Conservation (phyloP, 139 green algal species). For the Picochlorum sp. region DNA sequence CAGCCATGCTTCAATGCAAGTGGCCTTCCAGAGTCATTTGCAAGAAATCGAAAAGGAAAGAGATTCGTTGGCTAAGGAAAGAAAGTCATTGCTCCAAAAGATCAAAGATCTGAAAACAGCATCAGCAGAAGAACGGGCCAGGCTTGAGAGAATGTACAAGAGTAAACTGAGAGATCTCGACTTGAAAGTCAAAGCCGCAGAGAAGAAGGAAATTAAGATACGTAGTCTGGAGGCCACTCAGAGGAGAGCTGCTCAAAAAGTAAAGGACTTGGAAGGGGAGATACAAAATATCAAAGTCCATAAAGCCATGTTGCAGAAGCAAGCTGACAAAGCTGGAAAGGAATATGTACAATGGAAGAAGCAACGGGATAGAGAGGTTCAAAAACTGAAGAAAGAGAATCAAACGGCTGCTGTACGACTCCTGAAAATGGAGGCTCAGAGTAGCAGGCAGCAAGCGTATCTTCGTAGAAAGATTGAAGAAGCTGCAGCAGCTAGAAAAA, state of each 20-base stretch:
- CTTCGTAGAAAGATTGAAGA: constrained; percentile 88
- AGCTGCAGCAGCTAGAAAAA: constrained; percentile 62
- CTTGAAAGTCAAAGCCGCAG: constrained; percentile 40
- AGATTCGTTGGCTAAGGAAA: constrained; percentile 30
- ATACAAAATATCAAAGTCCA: constrained; percentile 76
- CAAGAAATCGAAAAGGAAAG: constrained; percentile 26
- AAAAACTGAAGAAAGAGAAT: constrained; percentile 48
- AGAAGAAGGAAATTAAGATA: constrained; percentile 22
- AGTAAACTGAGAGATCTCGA: constrained; percentile 50
- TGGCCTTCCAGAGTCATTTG: constrained; percentile 17
- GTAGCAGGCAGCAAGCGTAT: constrained; percentile 76
- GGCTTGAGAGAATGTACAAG: constrained; percentile 45
- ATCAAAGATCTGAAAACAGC: constrained; percentile 37
- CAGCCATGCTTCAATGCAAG: constrained; percentile 30
- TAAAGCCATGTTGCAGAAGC: constrained; percentile 44
- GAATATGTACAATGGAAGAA: constrained; percentile 41
- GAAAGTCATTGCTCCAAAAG: constrained; percentile 37
- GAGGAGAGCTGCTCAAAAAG: constrained; percentile 26
- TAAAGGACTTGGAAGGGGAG: constrained; percentile 54
- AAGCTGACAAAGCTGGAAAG: constrained; percentile 42
- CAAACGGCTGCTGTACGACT: constrained; percentile 43
- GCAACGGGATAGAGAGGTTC: constrained; percentile 57
- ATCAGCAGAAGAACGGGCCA: constrained; percentile 54
- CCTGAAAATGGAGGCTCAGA: constrained; percentile 50
- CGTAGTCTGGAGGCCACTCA: constrained; percentile 37